Base-by-base conservation (phyloP, 1,139 yeast species). In the Kodamaea anthophila region DNA sequence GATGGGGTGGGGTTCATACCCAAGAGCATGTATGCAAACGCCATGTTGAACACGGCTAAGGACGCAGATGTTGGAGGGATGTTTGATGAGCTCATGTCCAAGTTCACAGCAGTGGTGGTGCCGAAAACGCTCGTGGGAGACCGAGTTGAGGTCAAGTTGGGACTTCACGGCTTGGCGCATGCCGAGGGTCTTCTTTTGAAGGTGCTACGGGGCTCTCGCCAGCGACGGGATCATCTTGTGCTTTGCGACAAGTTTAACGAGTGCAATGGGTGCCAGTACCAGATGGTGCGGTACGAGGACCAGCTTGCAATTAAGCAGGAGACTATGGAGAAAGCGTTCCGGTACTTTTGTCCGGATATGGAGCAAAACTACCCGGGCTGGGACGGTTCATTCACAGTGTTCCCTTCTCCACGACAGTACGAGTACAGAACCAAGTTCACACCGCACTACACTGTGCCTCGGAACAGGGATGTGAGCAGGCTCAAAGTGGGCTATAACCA, bases 221-320 rank as follows among this genome's bases (percentile, higher is more conserved):
- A 24, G 5, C 44, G 71, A 26, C 49, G 55, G 16, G 51, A 64
- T 26, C 28, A 39, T 2, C 43, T 61, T 20, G 40, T 64, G 3
- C 40, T 54, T 2, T 93, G 97, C 60, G 64, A 70, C 31, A 83
- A 87, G 48, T 91, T 88, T 56, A 78, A 86, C 11, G 69, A 68
- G 35, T 88, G 97, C 47, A 50, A 55, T 24, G 73, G 72, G 2
- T 66, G 73, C 36, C 67, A 65, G 30, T 47, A 60, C 10, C 73
- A 66, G 39, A 65, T 65, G 72, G 21, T 65, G n/a, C 36, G 48
- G 4, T 62, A 65, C 34, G 60, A 58, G 4, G 56, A 60, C 10
- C 73, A 66, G 38, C 47, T 66, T 9, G 28, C 39, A 3, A 51
- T 51, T 29, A 66, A 66, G 34, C 48, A 49, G 28, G 28, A 36